A percentile compares a stretch with the other conserved stretches of the same genome.
Evolutionary conservation across 305 asterid species (phyloP).

Genomic region (Petunia hybrid): DNA sequence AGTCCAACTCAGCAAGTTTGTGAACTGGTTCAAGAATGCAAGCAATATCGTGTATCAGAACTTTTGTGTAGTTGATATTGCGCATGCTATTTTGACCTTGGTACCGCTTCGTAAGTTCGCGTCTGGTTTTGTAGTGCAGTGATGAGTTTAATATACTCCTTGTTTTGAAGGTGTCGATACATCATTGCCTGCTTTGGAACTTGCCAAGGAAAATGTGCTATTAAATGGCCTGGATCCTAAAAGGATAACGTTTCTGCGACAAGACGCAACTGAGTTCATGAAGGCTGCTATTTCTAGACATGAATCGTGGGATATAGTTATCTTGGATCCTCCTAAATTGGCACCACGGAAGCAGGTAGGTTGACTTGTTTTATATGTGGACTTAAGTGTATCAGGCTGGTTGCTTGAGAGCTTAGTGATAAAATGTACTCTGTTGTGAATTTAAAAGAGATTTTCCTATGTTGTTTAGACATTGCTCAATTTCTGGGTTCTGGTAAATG

Average conservation of each 20-base stretch:
- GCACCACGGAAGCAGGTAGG: slow-evolving; percentile 89
- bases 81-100: slow-evolving; percentile 3
- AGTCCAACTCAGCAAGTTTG: background rate
- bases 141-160: slow-evolving; percentile 37
- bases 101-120: slow-evolving; percentile 5
- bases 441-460: slow-evolving; percentile 6
- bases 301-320: slow-evolving; percentile 88
- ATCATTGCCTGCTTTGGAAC: slow-evolving; percentile 83
- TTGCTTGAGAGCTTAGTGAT: slow-evolving; percentile 25
- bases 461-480: background rate
- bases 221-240: slow-evolving; percentile 67
- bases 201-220: slow-evolving; percentile 75
- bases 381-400: slow-evolving; percentile 28
- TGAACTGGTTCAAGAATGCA: background rate
- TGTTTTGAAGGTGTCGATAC: slow-evolving; percentile 80
- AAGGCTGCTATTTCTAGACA: slow-evolving; percentile 73
- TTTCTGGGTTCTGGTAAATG: slow-evolving; percentile 21
- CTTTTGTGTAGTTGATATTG: background rate
- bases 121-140: background rate
- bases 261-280: slow-evolving; percentile 87
- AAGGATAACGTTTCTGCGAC: slow-evolving; percentile 66
- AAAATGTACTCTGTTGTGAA: background rate
- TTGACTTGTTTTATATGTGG: slow-evolving; percentile 10
- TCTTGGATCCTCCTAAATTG: slow-evolving; percentile 95
- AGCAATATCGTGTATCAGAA: background rate